A percentile compares a stretch with the other conserved stretches of the same genome.
Conservation (phyloP, 352 stramenopile genomes). For the Phytophthora niederhauseri region DNA sequence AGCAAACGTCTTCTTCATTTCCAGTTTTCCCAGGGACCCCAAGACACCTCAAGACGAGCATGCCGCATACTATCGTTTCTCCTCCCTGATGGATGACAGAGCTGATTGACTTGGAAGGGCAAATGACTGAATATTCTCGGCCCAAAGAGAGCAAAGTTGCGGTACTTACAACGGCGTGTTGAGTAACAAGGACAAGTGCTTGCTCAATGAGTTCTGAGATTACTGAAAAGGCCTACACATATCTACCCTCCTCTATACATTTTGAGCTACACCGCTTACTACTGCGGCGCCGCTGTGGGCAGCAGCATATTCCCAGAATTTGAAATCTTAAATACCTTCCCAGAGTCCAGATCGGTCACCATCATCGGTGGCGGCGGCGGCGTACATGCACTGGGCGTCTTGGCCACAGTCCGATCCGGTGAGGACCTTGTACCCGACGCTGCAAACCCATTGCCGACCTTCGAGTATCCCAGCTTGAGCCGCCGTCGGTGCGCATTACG, state of each 20-base stretch:
- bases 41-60: too few species aligned
- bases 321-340: slow-evolving; percentile 76
- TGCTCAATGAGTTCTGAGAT: too few species aligned
- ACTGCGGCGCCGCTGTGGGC: slow-evolving; percentile 24
- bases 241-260: slow-evolving; percentile 1
- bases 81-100: too few species aligned
- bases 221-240: not conserved
- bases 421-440: slow-evolving; percentile 6
- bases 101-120: too few species aligned
- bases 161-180: too few species aligned
- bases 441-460: slow-evolving; percentile 33
- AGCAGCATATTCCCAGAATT: slow-evolving; percentile 63
- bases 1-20: too few species aligned
- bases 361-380: slow-evolving; percentile 46
- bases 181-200: too few species aligned
- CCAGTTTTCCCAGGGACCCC: too few species aligned
- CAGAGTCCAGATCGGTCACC: slow-evolving; percentile 72
- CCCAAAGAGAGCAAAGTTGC: too few species aligned
- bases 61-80: too few species aligned
- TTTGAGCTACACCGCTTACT: not conserved
- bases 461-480: slow-evolving; percentile 56
- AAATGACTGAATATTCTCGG: too few species aligned
- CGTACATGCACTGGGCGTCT: slow-evolving; percentile 3
- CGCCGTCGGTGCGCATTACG: slow-evolving; percentile 75
- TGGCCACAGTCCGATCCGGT: slow-evolving; percentile 4